A percentile compares a stretch with the other conserved stretches of the same genome.
phyloP scores from a whole-genome alignment of 1,284 basidiomycete genomes.

The Pterulicium gracile region DNA sequence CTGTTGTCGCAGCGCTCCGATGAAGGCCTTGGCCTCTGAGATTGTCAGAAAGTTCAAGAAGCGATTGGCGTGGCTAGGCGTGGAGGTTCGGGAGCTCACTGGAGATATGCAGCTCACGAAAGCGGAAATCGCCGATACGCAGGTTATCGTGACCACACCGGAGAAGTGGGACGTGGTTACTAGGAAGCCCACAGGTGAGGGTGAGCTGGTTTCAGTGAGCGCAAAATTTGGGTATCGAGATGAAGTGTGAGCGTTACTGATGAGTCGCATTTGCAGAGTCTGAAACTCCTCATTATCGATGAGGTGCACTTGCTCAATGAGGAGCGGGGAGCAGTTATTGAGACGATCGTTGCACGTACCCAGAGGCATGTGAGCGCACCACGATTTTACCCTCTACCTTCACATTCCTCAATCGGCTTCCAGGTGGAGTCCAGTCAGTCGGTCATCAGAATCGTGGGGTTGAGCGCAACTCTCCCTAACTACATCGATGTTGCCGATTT shows the following conservation, averaged over 20 bases:
- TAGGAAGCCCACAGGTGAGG: constrained; percentile 92
- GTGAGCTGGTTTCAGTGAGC: constrained; percentile 82
- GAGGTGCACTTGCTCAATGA: constrained; percentile 98
- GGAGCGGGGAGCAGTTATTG: constrained; percentile 96
- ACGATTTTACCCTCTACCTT: not conserved
- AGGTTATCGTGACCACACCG: constrained; percentile 98
- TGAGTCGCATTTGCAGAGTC: constrained; percentile 46
- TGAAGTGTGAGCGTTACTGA: too few relatives aligned
- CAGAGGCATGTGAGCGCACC: constrained; percentile 61
- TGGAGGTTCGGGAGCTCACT: constrained; percentile 88
- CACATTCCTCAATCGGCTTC: constrained; percentile 2
- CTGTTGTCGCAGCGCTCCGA: constrained; percentile 67
- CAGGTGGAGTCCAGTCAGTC: constrained; percentile 96
- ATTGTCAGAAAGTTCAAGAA: constrained; percentile 90
- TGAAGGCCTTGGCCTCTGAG: constrained; percentile 97
- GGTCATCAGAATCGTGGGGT: constrained; percentile 93
- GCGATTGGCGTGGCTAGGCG: constrained; percentile 82
- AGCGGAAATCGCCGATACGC: constrained; percentile 90
- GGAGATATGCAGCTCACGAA: constrained; percentile 98
- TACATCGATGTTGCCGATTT: constrained; percentile 97
- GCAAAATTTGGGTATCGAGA: too few relatives aligned
- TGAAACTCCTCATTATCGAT: constrained; percentile 95
- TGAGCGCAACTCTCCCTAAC: constrained; percentile 98
- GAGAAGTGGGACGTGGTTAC: constrained; percentile 99
- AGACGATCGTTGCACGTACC: constrained; percentile 96